phyloP scores from a whole-genome alignment of 768 basidiomycete genomes.

The Lanmaoa pseudosensibilis region DNA sequence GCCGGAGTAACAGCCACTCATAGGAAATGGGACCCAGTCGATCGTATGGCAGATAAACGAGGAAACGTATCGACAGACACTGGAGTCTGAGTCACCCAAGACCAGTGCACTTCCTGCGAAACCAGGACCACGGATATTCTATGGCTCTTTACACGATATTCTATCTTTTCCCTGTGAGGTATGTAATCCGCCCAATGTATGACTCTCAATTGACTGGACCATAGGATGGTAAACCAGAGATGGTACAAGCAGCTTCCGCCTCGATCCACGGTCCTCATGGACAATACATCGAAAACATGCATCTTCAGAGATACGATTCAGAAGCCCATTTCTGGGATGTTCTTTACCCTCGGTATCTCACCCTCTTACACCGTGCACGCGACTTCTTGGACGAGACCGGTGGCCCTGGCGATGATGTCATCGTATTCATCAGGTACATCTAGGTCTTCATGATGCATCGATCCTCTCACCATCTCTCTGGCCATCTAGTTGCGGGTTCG shows the following conservation, averaged over 20 bases:
- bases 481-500: conserved; percentile 78
- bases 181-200: background rate
- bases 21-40: conserved; percentile 94
- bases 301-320: conserved; percentile 4
- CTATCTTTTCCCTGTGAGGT: conserved; percentile 93
- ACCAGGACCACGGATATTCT: conserved; percentile 67
- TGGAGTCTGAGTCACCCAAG: conserved; percentile 46
- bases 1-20: background rate
- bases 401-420: conserved; percentile 61
- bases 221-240: conserved; percentile 75
- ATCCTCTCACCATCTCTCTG: background rate
- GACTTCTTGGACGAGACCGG: conserved; percentile 71
- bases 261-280: conserved; percentile 21
- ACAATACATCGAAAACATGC: conserved; percentile 32
- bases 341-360: conserved; percentile 65
- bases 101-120: conserved; percentile 31
- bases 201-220: conserved; percentile 2
- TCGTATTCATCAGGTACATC: conserved; percentile 85
- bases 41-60: conserved; percentile 91
- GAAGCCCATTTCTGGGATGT: conserved; percentile 16
- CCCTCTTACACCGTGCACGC: conserved; percentile 63
- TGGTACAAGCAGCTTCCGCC: conserved; percentile 82
- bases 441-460: background rate
- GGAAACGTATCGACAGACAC: conserved; percentile 69
- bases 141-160: conserved; percentile 93